Evolutionary conservation across 169 alveolate genomes (phyloP).

Genomic region (Besnoitia besnoiti): DNA sequence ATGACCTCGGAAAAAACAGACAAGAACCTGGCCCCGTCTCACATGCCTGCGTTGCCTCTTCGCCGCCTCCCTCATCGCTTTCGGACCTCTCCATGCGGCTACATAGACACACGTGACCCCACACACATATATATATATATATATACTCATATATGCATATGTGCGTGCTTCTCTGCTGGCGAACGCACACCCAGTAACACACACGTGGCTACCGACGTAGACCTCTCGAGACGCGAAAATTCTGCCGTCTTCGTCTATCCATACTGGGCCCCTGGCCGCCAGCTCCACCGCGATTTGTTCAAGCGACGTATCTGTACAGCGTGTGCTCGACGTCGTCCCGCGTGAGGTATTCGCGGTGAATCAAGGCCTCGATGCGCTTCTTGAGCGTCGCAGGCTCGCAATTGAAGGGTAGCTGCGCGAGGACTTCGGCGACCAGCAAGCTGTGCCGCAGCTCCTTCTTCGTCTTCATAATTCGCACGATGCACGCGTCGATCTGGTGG

Average conservation of each 20-base stretch:
- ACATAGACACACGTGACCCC: too few relatives aligned
- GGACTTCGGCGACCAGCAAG: background rate
- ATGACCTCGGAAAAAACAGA: too few relatives aligned
- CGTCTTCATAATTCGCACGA: constrained; percentile 45
- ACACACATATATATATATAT: too few relatives aligned
- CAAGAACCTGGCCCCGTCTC: too few relatives aligned
- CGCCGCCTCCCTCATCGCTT: too few relatives aligned
- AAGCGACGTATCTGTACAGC: constrained; percentile 34
- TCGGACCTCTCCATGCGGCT: too few relatives aligned
- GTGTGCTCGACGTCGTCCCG: constrained; percentile 26
- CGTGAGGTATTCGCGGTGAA: constrained; percentile 38
- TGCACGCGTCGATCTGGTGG: constrained; percentile 55
- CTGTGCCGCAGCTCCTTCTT: background rate
- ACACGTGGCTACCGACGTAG: too few relatives aligned
- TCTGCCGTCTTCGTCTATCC: background rate
- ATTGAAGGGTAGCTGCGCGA: background rate
- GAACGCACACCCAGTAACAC: too few relatives aligned
- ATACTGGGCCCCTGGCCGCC: too few relatives aligned
- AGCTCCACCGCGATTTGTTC: too few relatives aligned
- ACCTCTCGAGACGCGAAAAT: background rate
- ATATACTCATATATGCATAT: background rate
- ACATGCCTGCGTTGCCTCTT: too few relatives aligned
- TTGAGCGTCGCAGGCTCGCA: constrained; percentile 3
- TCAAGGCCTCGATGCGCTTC: constrained; percentile 33
- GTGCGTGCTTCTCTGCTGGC: background rate